phyloP scores from a whole-genome alignment of 306 rosid genomes.

The Pueraria montana region DNA sequence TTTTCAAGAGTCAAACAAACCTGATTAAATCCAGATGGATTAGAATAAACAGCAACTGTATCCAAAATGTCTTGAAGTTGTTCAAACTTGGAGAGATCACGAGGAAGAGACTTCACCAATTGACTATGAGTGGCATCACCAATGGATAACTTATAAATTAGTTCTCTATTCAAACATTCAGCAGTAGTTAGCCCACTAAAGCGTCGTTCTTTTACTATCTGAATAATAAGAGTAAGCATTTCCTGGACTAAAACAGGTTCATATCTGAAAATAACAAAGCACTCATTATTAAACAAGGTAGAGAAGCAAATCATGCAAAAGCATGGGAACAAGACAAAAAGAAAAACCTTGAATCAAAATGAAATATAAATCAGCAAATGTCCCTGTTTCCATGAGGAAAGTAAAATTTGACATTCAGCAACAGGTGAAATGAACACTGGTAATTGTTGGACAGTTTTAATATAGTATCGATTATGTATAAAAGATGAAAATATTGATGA shows the following conservation, averaged over 20 bases:
- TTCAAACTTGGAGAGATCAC: constrained; percentile 83
- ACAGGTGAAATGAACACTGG: neutral
- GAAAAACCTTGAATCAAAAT: neutral
- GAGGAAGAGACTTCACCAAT: constrained; percentile 93
- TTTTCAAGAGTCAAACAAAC: constrained; percentile 45
- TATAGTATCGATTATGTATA: neutral
- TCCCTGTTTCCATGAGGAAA: neutral
- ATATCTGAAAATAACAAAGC: constrained; percentile 62
- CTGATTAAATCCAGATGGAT: constrained; percentile 95
- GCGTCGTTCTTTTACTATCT: constrained; percentile 90
- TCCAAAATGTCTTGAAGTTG: constrained; percentile 83
- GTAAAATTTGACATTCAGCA: neutral
- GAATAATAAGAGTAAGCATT: constrained; percentile 94
- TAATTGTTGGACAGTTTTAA: neutral
- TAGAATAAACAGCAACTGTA: constrained; percentile 74
- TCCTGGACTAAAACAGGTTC: constrained; percentile 89
- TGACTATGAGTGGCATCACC: constrained; percentile 96
- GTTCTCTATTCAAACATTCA: constrained; percentile 91
- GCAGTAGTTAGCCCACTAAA: constrained; percentile 84
- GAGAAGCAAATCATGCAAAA: neutral
- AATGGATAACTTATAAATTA: constrained; percentile 77
- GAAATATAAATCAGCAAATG: neutral
- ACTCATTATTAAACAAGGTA: constrained; percentile 7
- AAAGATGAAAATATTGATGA: constrained; percentile 22
- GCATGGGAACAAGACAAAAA: neutral